Evolutionary conservation across 2,329 filamentous ascomycete species (phyloP), one percentile per base, ranked within the genome.

Genomic region (Clonostachys rosea): DNA sequence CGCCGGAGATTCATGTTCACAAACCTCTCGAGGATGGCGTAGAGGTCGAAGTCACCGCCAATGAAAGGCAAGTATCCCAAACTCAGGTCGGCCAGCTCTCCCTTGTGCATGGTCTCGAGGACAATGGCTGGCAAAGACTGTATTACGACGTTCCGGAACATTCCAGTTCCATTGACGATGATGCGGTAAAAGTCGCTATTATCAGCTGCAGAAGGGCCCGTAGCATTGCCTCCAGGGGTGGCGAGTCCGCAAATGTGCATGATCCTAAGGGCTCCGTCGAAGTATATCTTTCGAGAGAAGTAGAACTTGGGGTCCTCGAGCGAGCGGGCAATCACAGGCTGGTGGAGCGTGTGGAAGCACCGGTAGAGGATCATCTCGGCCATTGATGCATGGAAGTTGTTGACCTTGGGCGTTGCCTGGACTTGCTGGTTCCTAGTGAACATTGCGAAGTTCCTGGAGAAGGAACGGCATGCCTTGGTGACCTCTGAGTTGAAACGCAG

Each of bases 311-410:
- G 71, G 37, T 78, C 67, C 2, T 67, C 59, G 12, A 69, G 63
- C 0, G 75, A 71, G 13, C 66, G 62, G 6, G 60, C 57, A 24
- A 76, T 65, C 59, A 73, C 71, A 0, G 72, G 71, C 36, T 77
- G 73, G 51, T 85, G 80, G 0, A 85, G 69, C 1, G 73, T 69
- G 12, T 83, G 65, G 53, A 76, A 73, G 51, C 68, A 74, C 18
- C 71, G 71, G 46, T 75, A 71, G 4, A 71, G 59, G 47, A 70
- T 58, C 44, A 73, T 60, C 48, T 76, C 71, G 1, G 65, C 63
- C 7, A 74, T 50, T 2, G 66, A 65, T 9, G 69, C 54, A 47
- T 75, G 72, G 47, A 76, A 76, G 4, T 56, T 56, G 14, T 54
- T 60, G 17, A 67, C 55, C 7, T 44, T 39, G 47, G 41, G 48